Evolutionary conservation across 495 filamentous ascomycete genomes (phyloP).

Genomic region (Venustampulla echinocandica): DNA sequence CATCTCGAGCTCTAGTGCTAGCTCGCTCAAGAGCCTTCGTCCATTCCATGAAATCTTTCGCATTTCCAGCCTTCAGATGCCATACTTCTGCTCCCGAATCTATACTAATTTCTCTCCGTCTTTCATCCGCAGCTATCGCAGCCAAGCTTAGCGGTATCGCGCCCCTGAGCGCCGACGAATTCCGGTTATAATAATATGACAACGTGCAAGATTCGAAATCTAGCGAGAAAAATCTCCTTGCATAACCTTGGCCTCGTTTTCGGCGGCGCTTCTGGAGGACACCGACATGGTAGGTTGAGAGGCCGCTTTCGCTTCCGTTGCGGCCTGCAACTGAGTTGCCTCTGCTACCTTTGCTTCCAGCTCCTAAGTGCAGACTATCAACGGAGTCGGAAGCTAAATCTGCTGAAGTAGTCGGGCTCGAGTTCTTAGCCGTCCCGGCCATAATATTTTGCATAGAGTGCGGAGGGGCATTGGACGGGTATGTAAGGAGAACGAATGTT

Average conservation of each 20-base stretch:
- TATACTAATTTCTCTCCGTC: constrained; percentile 83
- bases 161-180: constrained; percentile 81
- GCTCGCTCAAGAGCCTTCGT: constrained; percentile 76
- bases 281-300: constrained; percentile 61
- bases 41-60: constrained; percentile 81
- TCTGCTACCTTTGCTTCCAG: constrained; percentile 11
- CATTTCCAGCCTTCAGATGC: constrained; percentile 80
- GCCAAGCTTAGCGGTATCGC: constrained; percentile 88
- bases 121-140: constrained; percentile 79
- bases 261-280: constrained; percentile 78
- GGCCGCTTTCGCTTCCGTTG: constrained; percentile 13
- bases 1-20: constrained; percentile 43
- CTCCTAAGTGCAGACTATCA: constrained; percentile 40
- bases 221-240: constrained; percentile 85
- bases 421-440: constrained; percentile 27
- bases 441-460: constrained; percentile 52
- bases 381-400: constrained; percentile 40
- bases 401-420: constrained; percentile 32
- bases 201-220: constrained; percentile 86
- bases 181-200: constrained; percentile 90
- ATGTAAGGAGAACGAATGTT: constrained; percentile 88
- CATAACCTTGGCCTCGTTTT: constrained; percentile 90
- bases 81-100: constrained; percentile 96
- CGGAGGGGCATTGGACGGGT: constrained; percentile 76
- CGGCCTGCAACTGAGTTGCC: constrained; percentile 17